A percentile compares a stretch with the other conserved stretches of the same genome.
These are phyloP conservation scores for Chimonanthus salicifolius DNA, from an alignment of 164 flowering plant genomes.

Conservation along the genomic window DNA sequence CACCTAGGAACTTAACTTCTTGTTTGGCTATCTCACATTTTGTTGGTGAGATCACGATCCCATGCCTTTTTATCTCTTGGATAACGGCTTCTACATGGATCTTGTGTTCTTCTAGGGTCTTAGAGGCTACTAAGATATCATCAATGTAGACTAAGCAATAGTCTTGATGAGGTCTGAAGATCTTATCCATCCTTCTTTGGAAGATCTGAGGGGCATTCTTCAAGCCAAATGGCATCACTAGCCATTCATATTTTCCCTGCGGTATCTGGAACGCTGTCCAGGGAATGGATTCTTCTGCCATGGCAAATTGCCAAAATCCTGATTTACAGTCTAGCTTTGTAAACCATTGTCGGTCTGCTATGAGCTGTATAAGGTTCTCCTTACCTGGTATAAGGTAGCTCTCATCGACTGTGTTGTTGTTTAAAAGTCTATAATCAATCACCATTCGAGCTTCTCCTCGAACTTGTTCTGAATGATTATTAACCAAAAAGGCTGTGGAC, in stretches of 20 bases:
- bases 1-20: too few species aligned
- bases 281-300: background rate
- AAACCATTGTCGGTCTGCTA: background rate
- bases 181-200: conserved; percentile 12
- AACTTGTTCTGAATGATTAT: background rate
- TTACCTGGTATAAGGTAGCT: too few species aligned
- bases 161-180: background rate
- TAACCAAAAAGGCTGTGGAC: background rate
- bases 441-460: background rate
- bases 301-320: conserved; percentile 11
- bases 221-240: conserved; percentile 14
- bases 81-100: background rate
- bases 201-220: conserved; percentile 12
- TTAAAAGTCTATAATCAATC: background rate
- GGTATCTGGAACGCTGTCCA: conserved; percentile 8
- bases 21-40: too few species aligned
- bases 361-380: background rate
- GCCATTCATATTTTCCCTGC: conserved; percentile 17
- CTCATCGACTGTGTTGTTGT: background rate
- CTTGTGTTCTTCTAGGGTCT: conserved; percentile 1
- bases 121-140: conserved; percentile 9
- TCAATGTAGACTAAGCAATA: conserved; percentile 5
- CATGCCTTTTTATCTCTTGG: background rate
- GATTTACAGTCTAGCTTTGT: conserved; percentile 4
- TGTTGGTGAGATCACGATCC: background rate